Evolutionary conservation across 2,329 filamentous ascomycete species (phyloP), one percentile per base, ranked within the genome.

Genomic region (Cylindrodendrum hubeiense): DNA sequence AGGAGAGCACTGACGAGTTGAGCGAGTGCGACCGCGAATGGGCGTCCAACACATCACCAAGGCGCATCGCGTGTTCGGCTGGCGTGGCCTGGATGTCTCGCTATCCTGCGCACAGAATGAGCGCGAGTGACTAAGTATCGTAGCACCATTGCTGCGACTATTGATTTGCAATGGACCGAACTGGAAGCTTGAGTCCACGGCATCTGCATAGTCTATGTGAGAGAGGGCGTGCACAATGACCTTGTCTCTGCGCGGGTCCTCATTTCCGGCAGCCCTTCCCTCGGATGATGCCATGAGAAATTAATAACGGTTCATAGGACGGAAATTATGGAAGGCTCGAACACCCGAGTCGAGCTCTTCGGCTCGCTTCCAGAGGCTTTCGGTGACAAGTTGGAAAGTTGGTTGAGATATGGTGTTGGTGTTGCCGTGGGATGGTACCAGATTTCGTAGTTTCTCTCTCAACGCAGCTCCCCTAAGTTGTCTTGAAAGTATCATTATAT

Each of bases 1-100:
- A 24, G n/a, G 22, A 49, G 22, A 59, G 6, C 26, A 21, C 37
- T 22, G 17, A 34, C 22, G 19, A 34, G 10, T 43, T 17, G 28
- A 43, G 49, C n/a, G 17, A 39, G 15, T 7, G 3, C 15, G 8
- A 15, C 15, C 68, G 54, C 72, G 66, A 74, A 74, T 74, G 39
- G 49, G 56, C 67, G 46, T 47, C 43, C 61, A 61, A 66, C 67
- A 72, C 72, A 73, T 72, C 55, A 67, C 41, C 22, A 21, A 21
- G 39, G 47, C 13, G 33, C 37, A 53, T 67, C 30, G 53, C 44
- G 63, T 47, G 67, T 63, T 47, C 17, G 37, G 7, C 37, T 39
- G 43, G 39, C 24, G 28, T 47, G 28, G 28, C 44, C 55, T 22
- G 33, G 12, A 44, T 37, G 37, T 34, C 47, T 53, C 39, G 46